Evolutionary conservation across 225 moss, liverwort and hornwort genomes (phyloP).

Genomic region (Pseudoscleropodium purum): DNA sequence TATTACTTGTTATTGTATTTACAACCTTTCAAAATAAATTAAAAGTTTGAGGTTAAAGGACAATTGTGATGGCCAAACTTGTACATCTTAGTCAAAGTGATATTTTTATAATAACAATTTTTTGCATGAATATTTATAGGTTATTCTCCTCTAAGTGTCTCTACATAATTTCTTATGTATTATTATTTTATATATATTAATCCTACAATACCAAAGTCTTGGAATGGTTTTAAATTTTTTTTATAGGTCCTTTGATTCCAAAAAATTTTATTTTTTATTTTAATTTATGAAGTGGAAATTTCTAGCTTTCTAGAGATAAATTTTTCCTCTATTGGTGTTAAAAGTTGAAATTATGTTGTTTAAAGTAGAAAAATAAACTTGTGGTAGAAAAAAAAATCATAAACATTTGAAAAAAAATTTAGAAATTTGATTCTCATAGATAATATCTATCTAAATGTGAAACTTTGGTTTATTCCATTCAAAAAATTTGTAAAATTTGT

Average conservation of each 20-base stretch:
- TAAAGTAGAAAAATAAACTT: neutral
- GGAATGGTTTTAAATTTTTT: neutral
- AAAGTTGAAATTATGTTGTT: neutral
- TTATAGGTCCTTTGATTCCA: neutral
- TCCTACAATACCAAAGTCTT: rapidly evolving
- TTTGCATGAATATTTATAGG: neutral
- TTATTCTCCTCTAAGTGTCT: neutral
- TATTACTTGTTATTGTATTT: neutral
- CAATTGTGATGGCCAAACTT: neutral
- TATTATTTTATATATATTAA: neutral
- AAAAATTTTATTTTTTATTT: neutral
- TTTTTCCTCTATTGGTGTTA: neutral
- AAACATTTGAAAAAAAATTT: neutral
- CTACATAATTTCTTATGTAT: neutral
- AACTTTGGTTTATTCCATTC: neutral
- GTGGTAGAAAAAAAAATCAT: neutral
- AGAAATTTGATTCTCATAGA: neutral
- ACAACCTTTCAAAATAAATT: neutral
- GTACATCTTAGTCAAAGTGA: neutral
- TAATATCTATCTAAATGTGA: neutral
- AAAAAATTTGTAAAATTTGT: neutral
- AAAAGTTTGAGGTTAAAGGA: neutral
- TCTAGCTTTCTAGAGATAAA: neutral
- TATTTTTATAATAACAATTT: neutral
- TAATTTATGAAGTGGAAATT: neutral